A percentile compares a stretch with the other conserved stretches of the same genome.
Conservation (phyloP, 2,329 filamentous ascomycete genomes). For the Fusarium multiceps region DNA sequence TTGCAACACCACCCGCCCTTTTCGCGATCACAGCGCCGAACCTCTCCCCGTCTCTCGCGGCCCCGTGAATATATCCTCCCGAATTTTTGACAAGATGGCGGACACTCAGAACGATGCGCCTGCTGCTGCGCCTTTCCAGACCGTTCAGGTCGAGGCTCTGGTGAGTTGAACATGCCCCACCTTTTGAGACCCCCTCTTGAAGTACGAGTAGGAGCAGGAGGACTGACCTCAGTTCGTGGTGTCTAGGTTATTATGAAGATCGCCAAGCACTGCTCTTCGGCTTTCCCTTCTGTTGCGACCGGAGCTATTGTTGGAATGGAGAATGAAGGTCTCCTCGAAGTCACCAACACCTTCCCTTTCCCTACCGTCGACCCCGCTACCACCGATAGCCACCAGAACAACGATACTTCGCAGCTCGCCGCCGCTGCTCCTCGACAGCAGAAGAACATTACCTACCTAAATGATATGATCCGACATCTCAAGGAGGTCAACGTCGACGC, state of each 20-base stretch:
- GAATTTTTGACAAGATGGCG: constrained; percentile 62
- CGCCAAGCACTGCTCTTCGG: constrained; percentile 90
- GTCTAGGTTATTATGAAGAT: constrained; percentile 94
- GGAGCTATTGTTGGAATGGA: constrained; percentile 96
- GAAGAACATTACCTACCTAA: constrained; percentile 87
- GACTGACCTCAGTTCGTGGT: constrained; percentile 35
- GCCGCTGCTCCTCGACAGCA: constrained; percentile 93
- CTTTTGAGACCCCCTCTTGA: constrained; percentile 44
- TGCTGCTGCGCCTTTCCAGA: constrained; percentile 72
- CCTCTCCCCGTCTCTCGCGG: constrained; percentile 39
- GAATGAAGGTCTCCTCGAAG: constrained; percentile 79
- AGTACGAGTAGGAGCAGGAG: constrained; percentile 36
- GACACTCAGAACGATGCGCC: constrained; percentile 67
- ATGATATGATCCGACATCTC: constrained; percentile 96
- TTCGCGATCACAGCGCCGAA: constrained; percentile 44
- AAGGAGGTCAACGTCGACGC: constrained; percentile 98
- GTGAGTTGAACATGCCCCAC: constrained; percentile 67
- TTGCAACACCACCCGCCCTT: constrained; percentile 45
- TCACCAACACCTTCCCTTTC: constrained; percentile 97
- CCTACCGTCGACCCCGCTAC: constrained; percentile 80
- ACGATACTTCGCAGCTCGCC: constrained; percentile 78
- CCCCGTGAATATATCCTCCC: constrained; percentile 39
- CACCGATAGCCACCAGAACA: constrained; percentile 79
- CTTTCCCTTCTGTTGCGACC: constrained; percentile 89
- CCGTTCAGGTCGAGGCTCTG: constrained; percentile 94